Percentiles rank a stretch among this genome's conserved stretches.
These are phyloP conservation scores for Ulmus americana DNA, from an alignment of 331 rosid genomes.

Conservation along the genomic window DNA sequence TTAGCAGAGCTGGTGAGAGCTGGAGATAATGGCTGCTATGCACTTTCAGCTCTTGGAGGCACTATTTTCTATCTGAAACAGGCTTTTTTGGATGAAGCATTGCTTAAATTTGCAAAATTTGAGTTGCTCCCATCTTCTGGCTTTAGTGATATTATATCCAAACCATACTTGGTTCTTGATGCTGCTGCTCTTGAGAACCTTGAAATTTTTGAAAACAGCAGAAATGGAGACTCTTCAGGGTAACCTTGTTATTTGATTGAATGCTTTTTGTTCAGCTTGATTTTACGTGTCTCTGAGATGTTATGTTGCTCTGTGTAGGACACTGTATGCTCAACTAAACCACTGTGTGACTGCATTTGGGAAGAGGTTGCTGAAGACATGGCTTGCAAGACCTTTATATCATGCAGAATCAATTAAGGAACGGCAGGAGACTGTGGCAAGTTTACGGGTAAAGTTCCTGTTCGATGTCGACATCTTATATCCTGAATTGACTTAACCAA, in stretches of 20 bases:
- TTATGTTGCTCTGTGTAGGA: slow-evolving; percentile 39
- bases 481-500: no score
- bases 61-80: slow-evolving; percentile 83
- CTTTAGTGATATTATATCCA: slow-evolving; percentile 47
- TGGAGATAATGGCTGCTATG: slow-evolving; percentile 47
- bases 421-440: slow-evolving; percentile 78
- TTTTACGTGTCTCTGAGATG: slow-evolving; percentile 29
- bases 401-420: slow-evolving; percentile 59
- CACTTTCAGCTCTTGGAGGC: slow-evolving; percentile 96
- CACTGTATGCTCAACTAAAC: slow-evolving; percentile 75
- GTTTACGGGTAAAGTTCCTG: slow-evolving; percentile 55
- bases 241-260: slow-evolving; percentile 28
- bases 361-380: slow-evolving; percentile 77
- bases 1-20: slow-evolving; percentile 55
- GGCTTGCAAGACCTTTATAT: slow-evolving; percentile 93
- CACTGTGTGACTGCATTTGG: slow-evolving; percentile 95
- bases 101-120: slow-evolving; percentile 80
- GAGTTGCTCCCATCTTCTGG: slow-evolving; percentile 78
- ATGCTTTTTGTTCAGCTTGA: slow-evolving; percentile 4
- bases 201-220: slow-evolving; percentile 85
- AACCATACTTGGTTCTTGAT: slow-evolving; percentile 88
- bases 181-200: slow-evolving; percentile 92
- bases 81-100: slow-evolving; percentile 75
- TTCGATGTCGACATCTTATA: slow-evolving; percentile 4
- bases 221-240: slow-evolving; percentile 88